phyloP scores from a whole-genome alignment of 2,329 filamentous ascomycete genomes.

The Fusarium xylarioides region DNA sequence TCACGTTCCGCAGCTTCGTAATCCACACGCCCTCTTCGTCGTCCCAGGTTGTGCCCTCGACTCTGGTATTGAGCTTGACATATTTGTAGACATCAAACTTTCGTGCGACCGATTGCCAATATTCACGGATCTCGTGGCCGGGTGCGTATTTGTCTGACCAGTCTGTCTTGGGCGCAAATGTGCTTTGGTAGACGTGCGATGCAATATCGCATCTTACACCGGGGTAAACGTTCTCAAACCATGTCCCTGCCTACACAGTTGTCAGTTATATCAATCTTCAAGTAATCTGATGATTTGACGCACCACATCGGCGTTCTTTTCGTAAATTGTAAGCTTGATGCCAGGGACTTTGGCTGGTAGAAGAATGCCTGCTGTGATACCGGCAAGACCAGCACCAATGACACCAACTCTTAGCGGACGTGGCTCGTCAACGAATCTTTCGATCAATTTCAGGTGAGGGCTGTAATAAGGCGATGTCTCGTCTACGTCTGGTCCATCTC shows the following conservation, averaged over 20 bases:
- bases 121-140: constrained; percentile 72
- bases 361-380: constrained; percentile 66
- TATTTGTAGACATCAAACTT: constrained; percentile 72
- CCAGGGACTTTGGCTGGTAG: constrained; percentile 75
- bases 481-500: constrained; percentile 28
- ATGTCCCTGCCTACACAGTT: constrained; percentile 56
- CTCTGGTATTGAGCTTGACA: constrained; percentile 63
- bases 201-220: constrained; percentile 75
- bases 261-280: background rate
- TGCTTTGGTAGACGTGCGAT: constrained; percentile 74
- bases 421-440: constrained; percentile 49
- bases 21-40: constrained; percentile 62
- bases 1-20: constrained; percentile 55
- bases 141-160: constrained; percentile 76
- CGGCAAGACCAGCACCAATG: constrained; percentile 50
- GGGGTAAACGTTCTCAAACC: constrained; percentile 67
- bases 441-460: constrained; percentile 38
- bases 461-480: constrained; percentile 32
- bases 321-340: constrained; percentile 71
- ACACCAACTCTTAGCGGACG: constrained; percentile 48
- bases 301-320: constrained; percentile 75
- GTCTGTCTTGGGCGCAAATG: constrained; percentile 72
- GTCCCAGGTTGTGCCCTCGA: constrained; percentile 67
- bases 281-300: constrained; percentile 40
- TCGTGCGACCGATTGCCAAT: constrained; percentile 69